Evolutionary conservation across 257 asterid species (phyloP), one percentile per base, ranked within the genome.

Genomic region (Nicotiana attenuata): DNA sequence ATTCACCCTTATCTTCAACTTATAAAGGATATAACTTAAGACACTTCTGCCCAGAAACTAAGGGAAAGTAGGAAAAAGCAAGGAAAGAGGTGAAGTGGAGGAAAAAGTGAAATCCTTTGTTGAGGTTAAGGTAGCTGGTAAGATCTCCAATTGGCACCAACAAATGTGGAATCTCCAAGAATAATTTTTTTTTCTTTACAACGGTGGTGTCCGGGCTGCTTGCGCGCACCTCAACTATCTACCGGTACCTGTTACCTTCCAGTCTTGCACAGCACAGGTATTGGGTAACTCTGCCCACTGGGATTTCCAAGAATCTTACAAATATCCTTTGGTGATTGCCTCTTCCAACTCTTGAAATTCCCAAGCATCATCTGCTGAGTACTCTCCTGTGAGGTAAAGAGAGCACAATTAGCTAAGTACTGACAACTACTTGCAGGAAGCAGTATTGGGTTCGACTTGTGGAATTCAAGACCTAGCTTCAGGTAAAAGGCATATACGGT

Each of bases 321-420:
- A 78, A 80, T 94, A 96, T 83, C 90, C 95, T 89, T 92, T 94
- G 77, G 86, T 84, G 76, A 96, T 89, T 83, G 92, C 89, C 85
- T 90, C 93, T 86, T 92, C 98, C 90, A 96, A 82, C 87, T 96
- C 98, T 82, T 80, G 88, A 87, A 92, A 96, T 76, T 96, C 98
- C 99, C 98, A 96, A 20, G 99, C 98, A 84, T 92, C 97, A 52
- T 92, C 95, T 1, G 99, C 97, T 26, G 88, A 86, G 82, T 94
- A 93, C 82, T 91, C 93, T 67, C 99, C 99, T 95, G 94, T 8
- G 71, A 81, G 28, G 59, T 8, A 69, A 53, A 22, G 9, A 15
- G 35, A 56, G 68, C 78, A 65, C 61, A 35, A 38, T 81, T 41
- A 84, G 82, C 52, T 11, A 5, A 41, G 50, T 14, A 22, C 3